Conservation (phyloP, 192 early-diverging fungal species). For the Geranomyces michiganensis region DNA sequence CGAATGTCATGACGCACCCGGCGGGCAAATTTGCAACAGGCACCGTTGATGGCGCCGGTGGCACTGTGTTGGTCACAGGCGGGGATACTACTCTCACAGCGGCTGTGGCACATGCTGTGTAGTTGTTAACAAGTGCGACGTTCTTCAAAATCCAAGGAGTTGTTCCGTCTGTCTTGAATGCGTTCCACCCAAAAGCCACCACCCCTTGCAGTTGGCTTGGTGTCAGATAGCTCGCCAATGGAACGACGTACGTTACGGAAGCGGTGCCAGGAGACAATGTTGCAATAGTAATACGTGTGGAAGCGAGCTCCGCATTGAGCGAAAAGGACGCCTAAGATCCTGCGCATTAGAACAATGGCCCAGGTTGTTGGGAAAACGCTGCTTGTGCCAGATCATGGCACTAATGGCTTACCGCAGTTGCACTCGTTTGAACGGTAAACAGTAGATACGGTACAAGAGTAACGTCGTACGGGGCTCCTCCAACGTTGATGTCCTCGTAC, state of each 20-base stretch:
- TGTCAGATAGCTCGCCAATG: conserved; percentile 1
- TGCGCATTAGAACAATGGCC: too few species aligned
- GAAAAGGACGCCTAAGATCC: too few species aligned
- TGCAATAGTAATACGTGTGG: neutral
- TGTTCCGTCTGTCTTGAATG: neutral
- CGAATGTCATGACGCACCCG: neutral
- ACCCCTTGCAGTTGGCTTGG: neutral
- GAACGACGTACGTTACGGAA: conserved; percentile 7
- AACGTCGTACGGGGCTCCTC: neutral
- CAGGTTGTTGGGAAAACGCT: too few species aligned
- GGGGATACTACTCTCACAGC: neutral
- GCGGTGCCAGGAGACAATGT: neutral
- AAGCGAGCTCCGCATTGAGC: too few species aligned
- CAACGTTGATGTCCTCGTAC: conserved; percentile 4
- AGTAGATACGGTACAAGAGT: neutral
- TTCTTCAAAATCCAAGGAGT: neutral
- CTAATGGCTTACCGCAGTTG: too few species aligned
- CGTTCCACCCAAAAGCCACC: neutral
- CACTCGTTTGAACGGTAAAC: neutral
- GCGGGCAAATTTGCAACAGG: neutral
- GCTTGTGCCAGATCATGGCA: too few species aligned
- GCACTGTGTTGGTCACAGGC: neutral
- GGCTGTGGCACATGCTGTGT: neutral
- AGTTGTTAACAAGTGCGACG: neutral
- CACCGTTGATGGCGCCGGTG: neutral